Conservation (phyloP, 495 filamentous ascomycete genomes). For the Annulohypoxylon maeteangense region DNA sequence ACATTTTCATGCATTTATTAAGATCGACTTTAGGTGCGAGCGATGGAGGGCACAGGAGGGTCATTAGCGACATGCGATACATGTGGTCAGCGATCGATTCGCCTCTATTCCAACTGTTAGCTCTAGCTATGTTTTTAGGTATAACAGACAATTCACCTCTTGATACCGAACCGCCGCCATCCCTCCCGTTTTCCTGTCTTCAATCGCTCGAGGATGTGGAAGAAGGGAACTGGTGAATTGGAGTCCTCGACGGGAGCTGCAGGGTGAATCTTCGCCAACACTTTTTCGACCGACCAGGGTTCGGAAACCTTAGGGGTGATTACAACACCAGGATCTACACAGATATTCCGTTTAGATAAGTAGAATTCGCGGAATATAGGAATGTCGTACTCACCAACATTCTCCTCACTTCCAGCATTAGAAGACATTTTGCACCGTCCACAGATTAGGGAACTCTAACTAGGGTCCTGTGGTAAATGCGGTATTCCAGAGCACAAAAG, state of each 20-base stretch:
- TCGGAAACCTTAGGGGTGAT: constrained; percentile 50
- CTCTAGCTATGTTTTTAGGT: background rate
- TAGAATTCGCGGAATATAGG: background rate
- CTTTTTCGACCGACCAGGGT: constrained; percentile 63
- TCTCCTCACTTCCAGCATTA: constrained; percentile 16
- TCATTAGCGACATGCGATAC: constrained; percentile 99
- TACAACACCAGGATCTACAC: constrained; percentile 47
- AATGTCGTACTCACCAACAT: constrained; percentile 26
- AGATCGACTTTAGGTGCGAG: constrained; percentile 77
- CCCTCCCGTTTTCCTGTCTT: constrained; percentile 97
- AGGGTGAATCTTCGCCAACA: constrained; percentile 55
- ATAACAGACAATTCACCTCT: constrained; percentile 53
- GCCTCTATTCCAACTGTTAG: constrained; percentile 47
- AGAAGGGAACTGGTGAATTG: constrained; percentile 84
- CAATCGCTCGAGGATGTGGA: constrained; percentile 89
- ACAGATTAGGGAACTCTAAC: background rate
- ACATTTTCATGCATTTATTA: constrained; percentile 88
- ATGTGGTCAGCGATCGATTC: constrained; percentile 98
- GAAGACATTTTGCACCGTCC: constrained; percentile 24
- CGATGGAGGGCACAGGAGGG: constrained; percentile 87
- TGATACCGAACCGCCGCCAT: constrained; percentile 88
- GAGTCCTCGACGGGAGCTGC: constrained; percentile 67
- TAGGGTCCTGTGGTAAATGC: background rate
- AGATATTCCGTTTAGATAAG: constrained; percentile 1
- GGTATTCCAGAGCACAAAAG: background rate